A percentile compares a stretch with the other conserved stretches of the same genome.
Evolutionary conservation across 1,284 basidiomycete genomes (phyloP).

Genomic region (Violaceomyces palustris): DNA sequence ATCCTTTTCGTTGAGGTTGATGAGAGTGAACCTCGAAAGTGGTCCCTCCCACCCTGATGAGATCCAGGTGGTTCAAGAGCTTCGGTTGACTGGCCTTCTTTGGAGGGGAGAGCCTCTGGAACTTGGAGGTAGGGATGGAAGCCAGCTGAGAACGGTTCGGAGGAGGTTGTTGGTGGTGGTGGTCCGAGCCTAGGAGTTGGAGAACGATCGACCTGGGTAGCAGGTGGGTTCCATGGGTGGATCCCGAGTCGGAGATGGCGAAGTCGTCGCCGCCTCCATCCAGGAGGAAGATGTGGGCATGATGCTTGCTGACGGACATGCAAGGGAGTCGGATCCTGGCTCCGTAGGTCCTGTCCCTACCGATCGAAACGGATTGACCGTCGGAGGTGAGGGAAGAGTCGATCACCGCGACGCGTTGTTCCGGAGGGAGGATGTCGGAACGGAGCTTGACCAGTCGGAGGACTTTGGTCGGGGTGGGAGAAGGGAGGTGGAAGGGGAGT

Average conservation of each 20-base stretch:
- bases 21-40: slow-evolving; percentile 18
- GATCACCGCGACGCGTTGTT: slow-evolving; percentile 14
- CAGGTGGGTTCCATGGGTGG: slow-evolving; percentile 19
- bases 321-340: slow-evolving; percentile 19
- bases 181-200: not conserved
- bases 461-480: not conserved
- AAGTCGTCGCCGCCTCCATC: slow-evolving; percentile 1
- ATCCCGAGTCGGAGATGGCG: slow-evolving; percentile 17
- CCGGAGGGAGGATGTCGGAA: slow-evolving; percentile 11
- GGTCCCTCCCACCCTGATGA: slow-evolving; percentile 10
- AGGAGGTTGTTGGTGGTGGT: no score
- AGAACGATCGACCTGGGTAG: not conserved
- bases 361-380: slow-evolving; percentile 3
- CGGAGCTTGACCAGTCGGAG: slow-evolving; percentile 22
- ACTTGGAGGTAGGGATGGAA: slow-evolving; percentile 1
- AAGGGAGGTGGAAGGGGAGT: not conserved
- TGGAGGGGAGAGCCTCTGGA: slow-evolving; percentile 5
- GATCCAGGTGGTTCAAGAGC: slow-evolving; percentile 6
- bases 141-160: not conserved
- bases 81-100: slow-evolving; percentile 14
- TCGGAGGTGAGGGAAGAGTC: slow-evolving; percentile 1
- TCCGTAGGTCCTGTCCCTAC: slow-evolving; percentile 14
- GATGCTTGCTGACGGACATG: slow-evolving; percentile 32
- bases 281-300: slow-evolving; percentile 19
- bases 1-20: no score